Base-by-base conservation (phyloP, 31 red algal species). In the Bonnemaisonia californica region DNA sequence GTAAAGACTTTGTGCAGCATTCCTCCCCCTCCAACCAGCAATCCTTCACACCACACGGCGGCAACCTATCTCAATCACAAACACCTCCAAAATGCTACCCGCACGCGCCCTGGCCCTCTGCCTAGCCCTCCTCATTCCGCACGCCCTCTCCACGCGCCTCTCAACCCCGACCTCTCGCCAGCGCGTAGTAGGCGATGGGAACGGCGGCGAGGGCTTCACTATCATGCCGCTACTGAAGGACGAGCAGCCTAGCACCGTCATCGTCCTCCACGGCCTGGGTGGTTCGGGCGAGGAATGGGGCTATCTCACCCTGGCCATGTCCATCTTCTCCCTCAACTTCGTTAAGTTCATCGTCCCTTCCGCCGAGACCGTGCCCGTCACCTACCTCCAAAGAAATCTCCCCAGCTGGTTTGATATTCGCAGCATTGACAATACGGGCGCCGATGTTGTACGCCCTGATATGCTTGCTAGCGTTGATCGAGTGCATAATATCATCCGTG, bases 241-340 rank as follows among this genome's bases (percentile, higher is more conserved):
- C 2, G 51, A 66, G 19, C 65, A 65, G 11, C 54, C 79, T 0
- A 73, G 73, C 3, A 86, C 81, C 40, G 90, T 79, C 0, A 87
- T 97, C 57, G 60, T 92, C 24, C 28, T 97, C 13, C 94, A 97
- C 60, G 94, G 94, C 9, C 75, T 93, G 30, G 94, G 94, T 78
- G 85, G 82, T n/a, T 85, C 89, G 33, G 94, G 89, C 13, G 85
- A 97, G 55, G 90, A 81, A 51, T 97, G 94, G 94, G 79, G 71
- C 30, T 80, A 57, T 51, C 47, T 87, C 36, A 77, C 65, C 40
- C 56, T 88, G 11, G 83, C 73, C 39, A 38, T 94, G 58, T 86
- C 81, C 35, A 51, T 86, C n/a, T 82, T 93, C 51, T 67, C 83
- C 7, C 84, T 88, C 76, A 84, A 82, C 29, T 83, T 71, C 31